Percentiles rank a stretch among this genome's conserved stretches.
These are phyloP conservation scores for Colletotrichum graminicola DNA, from an alignment of 2,329 filamentous ascomycete species.

Conservation along the genomic window DNA sequence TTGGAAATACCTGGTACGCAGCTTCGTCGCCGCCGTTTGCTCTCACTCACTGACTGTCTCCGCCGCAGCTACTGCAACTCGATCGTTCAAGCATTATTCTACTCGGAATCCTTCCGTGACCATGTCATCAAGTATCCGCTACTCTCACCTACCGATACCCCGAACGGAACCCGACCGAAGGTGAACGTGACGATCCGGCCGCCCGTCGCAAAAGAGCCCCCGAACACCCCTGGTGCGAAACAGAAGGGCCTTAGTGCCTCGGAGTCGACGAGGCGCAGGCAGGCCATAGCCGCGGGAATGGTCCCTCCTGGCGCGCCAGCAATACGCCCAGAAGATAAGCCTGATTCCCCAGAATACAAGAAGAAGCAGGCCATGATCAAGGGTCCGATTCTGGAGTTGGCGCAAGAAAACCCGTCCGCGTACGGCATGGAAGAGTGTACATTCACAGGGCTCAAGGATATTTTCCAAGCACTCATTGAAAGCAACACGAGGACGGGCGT, in stretches of 20 bases:
- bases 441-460: constrained; percentile 95
- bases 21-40: constrained; percentile 21
- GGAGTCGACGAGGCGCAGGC: constrained; percentile 69
- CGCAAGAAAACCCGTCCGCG: constrained; percentile 80
- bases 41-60: constrained; percentile 14
- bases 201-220: constrained; percentile 63
- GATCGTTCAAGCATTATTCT: constrained; percentile 96
- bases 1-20: constrained; percentile 94
- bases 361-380: constrained; percentile 94
- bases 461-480: constrained; percentile 90
- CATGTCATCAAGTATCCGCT: constrained; percentile 92
- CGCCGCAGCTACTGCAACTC: constrained; percentile 92
- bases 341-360: constrained; percentile 95
- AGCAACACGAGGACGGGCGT: constrained; percentile 88
- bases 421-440: constrained; percentile 96
- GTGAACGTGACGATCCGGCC: constrained; percentile 73
- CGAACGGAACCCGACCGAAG: constrained; percentile 69
- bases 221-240: constrained; percentile 54
- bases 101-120: constrained; percentile 93
- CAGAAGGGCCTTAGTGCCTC: constrained; percentile 66
- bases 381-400: constrained; percentile 87
- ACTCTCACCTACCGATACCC: constrained; percentile 75
- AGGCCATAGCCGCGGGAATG: constrained; percentile 66
- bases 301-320: constrained; percentile 66
- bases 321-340: constrained; percentile 86